These are phyloP conservation scores for Phytopythium ostracodes DNA, from an alignment of 352 stramenopile species.

Conservation along the genomic window DNA sequence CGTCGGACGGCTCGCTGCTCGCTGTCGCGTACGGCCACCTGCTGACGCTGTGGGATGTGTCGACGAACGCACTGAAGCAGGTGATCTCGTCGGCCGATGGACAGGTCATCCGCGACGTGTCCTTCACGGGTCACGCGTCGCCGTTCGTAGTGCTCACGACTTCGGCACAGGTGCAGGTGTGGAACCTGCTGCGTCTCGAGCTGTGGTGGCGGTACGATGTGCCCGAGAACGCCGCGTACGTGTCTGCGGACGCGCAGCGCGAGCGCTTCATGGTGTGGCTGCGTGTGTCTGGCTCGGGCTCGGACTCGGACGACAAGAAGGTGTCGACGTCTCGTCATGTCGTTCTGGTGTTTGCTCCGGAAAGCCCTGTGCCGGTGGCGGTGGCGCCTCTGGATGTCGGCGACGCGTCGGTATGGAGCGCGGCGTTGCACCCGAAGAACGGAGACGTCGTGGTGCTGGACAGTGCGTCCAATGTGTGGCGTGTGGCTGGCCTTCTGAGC, in stretches of 20 bases:
- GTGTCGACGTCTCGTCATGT: constrained; percentile 20
- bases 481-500: constrained; percentile 36
- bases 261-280: constrained; percentile 59
- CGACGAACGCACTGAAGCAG: constrained; percentile 64
- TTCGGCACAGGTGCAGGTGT: constrained; percentile 56
- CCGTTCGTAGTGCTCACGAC: constrained; percentile 69
- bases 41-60: constrained; percentile 83
- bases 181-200: constrained; percentile 61
- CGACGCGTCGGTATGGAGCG: constrained; percentile 33
- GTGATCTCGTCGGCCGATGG: constrained; percentile 71
- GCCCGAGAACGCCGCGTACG: constrained; percentile 19
- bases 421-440: constrained; percentile 54
- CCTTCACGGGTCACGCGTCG: constrained; percentile 53
- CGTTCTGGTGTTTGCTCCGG: constrained; percentile 43
- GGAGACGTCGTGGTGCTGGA: constrained; percentile 62
- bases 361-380: constrained; percentile 40
- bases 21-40: constrained; percentile 78
- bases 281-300: constrained; percentile 4
- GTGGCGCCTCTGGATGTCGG: constrained; percentile 39
- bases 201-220: constrained; percentile 75
- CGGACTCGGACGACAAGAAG: constrained; percentile 7
- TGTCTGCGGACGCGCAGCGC: constrained; percentile 28
- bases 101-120: constrained; percentile 39
- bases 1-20: constrained; percentile 75
- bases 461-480: constrained; percentile 50